Conservation (phyloP, 164 flowering plant genomes). For the Houttuynia cordata region DNA sequence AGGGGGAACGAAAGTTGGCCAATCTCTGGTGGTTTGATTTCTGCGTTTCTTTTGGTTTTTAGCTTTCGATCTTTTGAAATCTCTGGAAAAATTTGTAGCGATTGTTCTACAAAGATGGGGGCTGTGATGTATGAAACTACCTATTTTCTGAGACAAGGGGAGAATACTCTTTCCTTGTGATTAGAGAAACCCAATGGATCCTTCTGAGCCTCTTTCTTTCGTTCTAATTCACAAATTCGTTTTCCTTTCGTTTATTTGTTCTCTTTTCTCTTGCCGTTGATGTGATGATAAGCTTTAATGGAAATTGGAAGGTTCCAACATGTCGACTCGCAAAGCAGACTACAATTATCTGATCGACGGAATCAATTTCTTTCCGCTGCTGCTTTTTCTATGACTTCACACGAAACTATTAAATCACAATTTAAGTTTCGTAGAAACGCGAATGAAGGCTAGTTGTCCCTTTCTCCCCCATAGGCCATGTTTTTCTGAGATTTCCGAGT, state of each 20-base stretch:
- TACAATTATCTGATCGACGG: slow-evolving; percentile 88
- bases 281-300: slow-evolving; percentile 47
- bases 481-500: no score
- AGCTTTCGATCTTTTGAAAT: no score
- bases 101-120: background rate
- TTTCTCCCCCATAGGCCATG: no score
- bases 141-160: slow-evolving; percentile 64
- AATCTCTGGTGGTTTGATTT: no score
- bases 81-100: no score
- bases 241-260: background rate
- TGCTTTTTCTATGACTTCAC: no score
- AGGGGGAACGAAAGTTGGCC: no score
- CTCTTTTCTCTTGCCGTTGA: slow-evolving; percentile 21
- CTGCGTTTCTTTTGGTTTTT: no score
- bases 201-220: slow-evolving; percentile 53
- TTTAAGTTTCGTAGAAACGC: no score
- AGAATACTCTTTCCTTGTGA: slow-evolving; percentile 19
- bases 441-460: no score
- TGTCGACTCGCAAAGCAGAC: slow-evolving; percentile 57
- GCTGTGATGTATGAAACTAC: slow-evolving; percentile 64
- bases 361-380: no score
- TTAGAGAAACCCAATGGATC: slow-evolving; percentile 69
- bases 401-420: no score
- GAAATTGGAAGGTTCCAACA: slow-evolving; percentile 13
- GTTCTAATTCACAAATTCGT: background rate